phyloP scores from a whole-genome alignment of 805 yeast genomes.

The Spathaspora sp. region DNA sequence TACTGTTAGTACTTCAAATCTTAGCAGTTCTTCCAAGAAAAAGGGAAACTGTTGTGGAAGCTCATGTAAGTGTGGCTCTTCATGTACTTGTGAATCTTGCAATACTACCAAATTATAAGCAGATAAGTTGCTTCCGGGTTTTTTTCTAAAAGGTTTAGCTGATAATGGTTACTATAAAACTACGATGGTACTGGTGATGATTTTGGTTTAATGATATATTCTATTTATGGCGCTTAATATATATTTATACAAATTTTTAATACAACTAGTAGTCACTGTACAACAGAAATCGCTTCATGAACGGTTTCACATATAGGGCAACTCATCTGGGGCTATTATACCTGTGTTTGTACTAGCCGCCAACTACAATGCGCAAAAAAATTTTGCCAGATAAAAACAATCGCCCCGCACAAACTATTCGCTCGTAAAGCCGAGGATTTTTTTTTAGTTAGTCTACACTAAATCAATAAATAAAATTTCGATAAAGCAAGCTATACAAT shows the following conservation, averaged over 20 bases:
- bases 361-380: not conserved
- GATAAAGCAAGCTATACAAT: not conserved
- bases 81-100: conserved; percentile 38
- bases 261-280: not conserved
- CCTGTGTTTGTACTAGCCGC: not conserved
- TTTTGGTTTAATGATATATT: not conserved
- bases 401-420: not conserved
- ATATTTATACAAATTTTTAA: not conserved
- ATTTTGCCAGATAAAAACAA: no score
- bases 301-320: no score
- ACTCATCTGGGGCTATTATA: no score
- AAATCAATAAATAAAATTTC: not conserved
- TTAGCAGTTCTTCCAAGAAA: not conserved
- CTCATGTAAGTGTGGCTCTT: conserved; percentile 39
- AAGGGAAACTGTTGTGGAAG: conserved; percentile 28
- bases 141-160: not conserved
- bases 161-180: not conserved
- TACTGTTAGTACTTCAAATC: not conserved
- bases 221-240: not conserved
- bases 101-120: conserved; percentile 38
- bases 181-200: conserved; percentile 1
- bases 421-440: not conserved
- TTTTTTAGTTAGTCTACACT: not conserved
- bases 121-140: not conserved
- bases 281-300: no score